These are phyloP conservation scores for Biscogniauxia marginata DNA, from an alignment of 2,329 filamentous ascomycete genomes.

Conservation along the genomic window DNA sequence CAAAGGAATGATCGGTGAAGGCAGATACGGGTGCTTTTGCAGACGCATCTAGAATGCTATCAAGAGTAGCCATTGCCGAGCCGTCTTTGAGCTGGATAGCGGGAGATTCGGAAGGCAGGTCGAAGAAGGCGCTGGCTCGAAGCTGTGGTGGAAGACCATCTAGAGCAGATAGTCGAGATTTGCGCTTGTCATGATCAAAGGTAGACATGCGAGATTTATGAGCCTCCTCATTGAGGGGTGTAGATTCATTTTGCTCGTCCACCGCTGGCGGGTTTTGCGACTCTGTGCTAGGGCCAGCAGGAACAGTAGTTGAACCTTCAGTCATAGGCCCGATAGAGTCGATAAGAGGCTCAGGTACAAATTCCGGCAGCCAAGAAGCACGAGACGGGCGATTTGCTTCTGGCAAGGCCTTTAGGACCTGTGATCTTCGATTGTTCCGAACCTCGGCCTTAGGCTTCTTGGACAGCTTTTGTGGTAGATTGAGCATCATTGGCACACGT, in stretches of 20 bases:
- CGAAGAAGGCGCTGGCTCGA: conserved; percentile 89
- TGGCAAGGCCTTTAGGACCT: conserved; percentile 66
- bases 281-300: neutral
- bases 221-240: conserved; percentile 14
- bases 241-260: neutral
- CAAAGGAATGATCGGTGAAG: conserved; percentile 86
- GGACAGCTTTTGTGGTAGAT: conserved; percentile 84
- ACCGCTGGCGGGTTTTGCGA: neutral
- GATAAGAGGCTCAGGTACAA: conserved; percentile 25
- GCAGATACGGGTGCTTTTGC: conserved; percentile 83
- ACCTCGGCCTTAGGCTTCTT: conserved; percentile 64
- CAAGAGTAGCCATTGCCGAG: conserved; percentile 84
- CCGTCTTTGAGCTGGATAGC: conserved; percentile 65
- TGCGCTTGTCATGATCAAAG: conserved; percentile 36
- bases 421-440: conserved; percentile 69
- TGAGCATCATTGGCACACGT: conserved; percentile 89
- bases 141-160: conserved; percentile 75
- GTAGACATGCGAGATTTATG: conserved; percentile 39
- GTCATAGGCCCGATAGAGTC: conserved; percentile 31
- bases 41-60: conserved; percentile 89
- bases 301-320: neutral
- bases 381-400: conserved; percentile 36
- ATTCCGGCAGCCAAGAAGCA: conserved; percentile 31
- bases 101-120: conserved; percentile 56
- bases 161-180: conserved; percentile 39